A percentile compares a stretch with the other conserved stretches of the same genome.
phyloP scores from a whole-genome alignment of 176 grass and related monocot species.

The Rhipidocladum racemiflorum region DNA sequence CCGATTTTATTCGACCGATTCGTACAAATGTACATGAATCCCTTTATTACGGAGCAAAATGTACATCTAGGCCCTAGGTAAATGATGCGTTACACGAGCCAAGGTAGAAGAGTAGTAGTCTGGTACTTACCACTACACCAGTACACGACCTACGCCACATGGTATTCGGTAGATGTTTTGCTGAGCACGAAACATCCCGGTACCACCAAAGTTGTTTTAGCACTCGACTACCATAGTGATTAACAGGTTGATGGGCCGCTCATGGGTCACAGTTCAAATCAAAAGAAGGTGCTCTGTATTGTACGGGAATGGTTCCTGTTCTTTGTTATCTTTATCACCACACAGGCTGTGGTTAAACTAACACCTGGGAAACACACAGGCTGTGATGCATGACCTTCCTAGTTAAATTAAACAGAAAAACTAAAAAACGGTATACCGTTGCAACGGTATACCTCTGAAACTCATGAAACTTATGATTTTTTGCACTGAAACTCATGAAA shows the following conservation, averaged over 20 bases:
- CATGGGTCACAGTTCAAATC: not conserved
- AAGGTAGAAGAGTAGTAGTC: not conserved
- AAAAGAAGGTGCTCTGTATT: conserved; percentile 15
- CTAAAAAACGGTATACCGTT: no score
- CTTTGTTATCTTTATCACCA: not conserved
- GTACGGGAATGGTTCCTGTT: conserved; percentile 14
- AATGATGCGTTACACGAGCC: not conserved
- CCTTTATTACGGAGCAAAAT: not conserved
- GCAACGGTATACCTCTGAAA: no score
- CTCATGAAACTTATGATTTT: no score
- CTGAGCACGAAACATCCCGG: not conserved
- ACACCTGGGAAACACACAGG: not conserved
- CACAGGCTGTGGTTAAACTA: not conserved
- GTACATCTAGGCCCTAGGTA: not conserved
- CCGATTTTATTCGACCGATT: not conserved
- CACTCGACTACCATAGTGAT: not conserved
- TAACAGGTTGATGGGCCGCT: not conserved
- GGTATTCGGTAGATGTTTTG: not conserved
- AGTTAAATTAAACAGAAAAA: no score
- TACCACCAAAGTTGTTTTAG: not conserved
- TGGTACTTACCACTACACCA: not conserved
- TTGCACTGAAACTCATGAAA: no score
- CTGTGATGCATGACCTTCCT: no score
- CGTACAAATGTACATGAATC: not conserved
- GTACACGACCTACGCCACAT: not conserved